These are phyloP conservation scores for Boletellus ananas DNA, from an alignment of 768 basidiomycete species.

Conservation along the genomic window DNA sequence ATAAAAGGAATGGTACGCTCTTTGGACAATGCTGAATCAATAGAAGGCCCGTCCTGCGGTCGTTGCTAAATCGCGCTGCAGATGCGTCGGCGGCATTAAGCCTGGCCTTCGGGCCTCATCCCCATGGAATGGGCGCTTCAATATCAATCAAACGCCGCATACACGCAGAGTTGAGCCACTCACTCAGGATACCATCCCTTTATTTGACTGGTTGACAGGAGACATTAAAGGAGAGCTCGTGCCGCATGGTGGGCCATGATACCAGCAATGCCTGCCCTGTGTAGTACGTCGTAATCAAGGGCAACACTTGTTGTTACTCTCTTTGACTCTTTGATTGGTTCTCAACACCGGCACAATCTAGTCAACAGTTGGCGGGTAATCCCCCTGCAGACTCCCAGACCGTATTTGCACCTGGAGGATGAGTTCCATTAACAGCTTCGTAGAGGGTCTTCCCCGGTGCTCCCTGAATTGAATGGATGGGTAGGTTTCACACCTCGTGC, in stretches of 20 bases:
- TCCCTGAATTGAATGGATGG: not conserved
- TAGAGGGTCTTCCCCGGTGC: not conserved
- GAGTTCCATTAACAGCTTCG: not conserved
- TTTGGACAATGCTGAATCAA: no score
- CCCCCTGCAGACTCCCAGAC: no score
- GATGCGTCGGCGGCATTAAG: no score
- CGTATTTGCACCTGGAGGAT: not conserved
- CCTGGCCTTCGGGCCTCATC: no score
- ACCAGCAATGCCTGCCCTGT: not conserved
- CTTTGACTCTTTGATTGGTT: not conserved
- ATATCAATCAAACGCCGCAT: no score
- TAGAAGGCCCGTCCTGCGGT: no score
- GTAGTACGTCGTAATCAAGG: not conserved
- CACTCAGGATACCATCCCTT: not conserved
- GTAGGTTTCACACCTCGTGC: slow-evolving; percentile 5
- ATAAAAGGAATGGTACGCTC: no score
- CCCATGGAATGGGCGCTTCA: no score
- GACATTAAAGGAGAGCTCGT: not conserved
- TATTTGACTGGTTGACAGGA: not conserved
- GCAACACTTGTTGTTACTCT: no score
- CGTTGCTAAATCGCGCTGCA: no score
- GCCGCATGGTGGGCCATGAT: slow-evolving; percentile 7
- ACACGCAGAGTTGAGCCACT: not conserved
- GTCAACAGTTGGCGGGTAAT: not conserved
- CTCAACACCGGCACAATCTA: not conserved